Conservation (phyloP, 768 basidiomycete genomes). For the Rhodotorula toruloides region DNA sequence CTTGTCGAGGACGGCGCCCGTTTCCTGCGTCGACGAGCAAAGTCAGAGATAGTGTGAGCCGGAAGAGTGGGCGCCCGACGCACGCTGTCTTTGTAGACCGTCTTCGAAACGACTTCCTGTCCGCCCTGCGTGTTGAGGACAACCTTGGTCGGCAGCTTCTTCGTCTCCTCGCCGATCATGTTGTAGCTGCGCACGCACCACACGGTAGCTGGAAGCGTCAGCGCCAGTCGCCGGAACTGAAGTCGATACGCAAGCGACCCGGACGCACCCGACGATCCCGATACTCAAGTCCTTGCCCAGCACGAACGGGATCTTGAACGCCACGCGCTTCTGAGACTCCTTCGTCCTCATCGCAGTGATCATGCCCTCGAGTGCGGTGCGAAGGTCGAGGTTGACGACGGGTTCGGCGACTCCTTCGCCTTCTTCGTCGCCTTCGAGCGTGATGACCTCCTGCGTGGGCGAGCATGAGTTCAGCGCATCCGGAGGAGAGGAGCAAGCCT, state of each 20-base stretch:
- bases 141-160: slow-evolving; percentile 75
- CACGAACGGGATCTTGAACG: slow-evolving; percentile 74
- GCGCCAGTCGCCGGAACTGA: too few relatives aligned
- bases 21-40: slow-evolving; percentile 38
- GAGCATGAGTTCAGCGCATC: too few relatives aligned
- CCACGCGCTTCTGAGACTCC: slow-evolving; percentile 74
- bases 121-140: slow-evolving; percentile 44
- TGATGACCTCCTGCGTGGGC: slow-evolving; percentile 2
- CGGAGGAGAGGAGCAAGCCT: neutral
- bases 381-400: slow-evolving; percentile 1
- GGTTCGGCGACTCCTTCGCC: slow-evolving; percentile 5
- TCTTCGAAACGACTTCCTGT: slow-evolving; percentile 60
- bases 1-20: slow-evolving; percentile 44
- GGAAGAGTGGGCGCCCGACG: slow-evolving; percentile 20
- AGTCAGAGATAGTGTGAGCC: neutral
- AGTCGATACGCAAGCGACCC: neutral
- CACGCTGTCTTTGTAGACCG: slow-evolving; percentile 73
- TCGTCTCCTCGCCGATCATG: slow-evolving; percentile 79
- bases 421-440: slow-evolving; percentile 7
- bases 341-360: slow-evolving; percentile 63
- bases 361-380: slow-evolving; percentile 47
- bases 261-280: slow-evolving; percentile 46
- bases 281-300: slow-evolving; percentile 54
- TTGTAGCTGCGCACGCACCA: slow-evolving; percentile 61
- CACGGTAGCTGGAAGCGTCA: neutral